These are phyloP conservation scores for Pestalotiopsis sp. DNA, from an alignment of 2,329 filamentous ascomycete species.

Conservation along the genomic window DNA sequence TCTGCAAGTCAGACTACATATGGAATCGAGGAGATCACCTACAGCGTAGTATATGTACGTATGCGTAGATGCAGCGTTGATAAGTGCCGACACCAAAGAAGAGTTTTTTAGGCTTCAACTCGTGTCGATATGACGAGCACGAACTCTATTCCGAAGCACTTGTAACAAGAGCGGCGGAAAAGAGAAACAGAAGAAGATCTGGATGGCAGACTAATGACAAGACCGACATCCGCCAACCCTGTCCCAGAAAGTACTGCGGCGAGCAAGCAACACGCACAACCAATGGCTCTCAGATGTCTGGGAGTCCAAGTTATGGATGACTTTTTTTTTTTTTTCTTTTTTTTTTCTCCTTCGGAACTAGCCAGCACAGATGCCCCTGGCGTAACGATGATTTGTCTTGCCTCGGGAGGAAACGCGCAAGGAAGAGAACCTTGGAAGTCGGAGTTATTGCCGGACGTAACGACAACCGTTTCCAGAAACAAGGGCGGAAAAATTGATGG, in stretches of 20 bases:
- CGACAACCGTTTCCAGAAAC: background rate
- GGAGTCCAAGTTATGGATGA: no score
- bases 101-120: background rate
- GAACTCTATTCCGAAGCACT: background rate
- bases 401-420: background rate
- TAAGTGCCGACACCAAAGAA: constrained; percentile 1
- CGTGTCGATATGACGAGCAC: background rate
- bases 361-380: background rate
- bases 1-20: background rate
- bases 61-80: background rate
- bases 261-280: no score
- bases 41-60: background rate
- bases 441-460: background rate
- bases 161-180: background rate
- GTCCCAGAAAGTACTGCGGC: background rate
- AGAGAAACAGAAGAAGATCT: background rate
- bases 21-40: background rate
- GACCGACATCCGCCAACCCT: background rate
- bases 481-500: background rate
- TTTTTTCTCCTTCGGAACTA: background rate
- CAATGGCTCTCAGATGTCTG: no score
- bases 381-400: background rate
- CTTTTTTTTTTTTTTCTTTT: no score
- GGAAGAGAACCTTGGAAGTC: background rate
- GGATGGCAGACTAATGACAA: background rate